A percentile compares a stretch with the other conserved stretches of the same genome.
Conservation (phyloP, 2,329 filamentous ascomycete species). For the Epichloe sp. region DNA sequence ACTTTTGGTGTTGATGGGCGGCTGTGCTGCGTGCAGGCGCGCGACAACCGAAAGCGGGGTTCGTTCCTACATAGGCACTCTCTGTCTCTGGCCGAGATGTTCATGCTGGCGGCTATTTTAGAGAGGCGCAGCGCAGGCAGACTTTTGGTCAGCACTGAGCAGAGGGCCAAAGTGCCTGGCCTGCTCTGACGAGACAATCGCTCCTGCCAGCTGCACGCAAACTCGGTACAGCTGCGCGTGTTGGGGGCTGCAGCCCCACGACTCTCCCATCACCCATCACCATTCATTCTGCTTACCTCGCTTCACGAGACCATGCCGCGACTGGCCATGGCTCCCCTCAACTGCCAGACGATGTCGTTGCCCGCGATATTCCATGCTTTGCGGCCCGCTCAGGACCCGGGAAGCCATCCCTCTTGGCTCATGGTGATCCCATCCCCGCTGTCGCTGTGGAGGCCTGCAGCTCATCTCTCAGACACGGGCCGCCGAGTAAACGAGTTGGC, state of each 20-base stretch:
- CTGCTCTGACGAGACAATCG: no score
- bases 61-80: no score
- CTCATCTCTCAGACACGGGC: conserved; percentile 29
- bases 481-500: conserved; percentile 33
- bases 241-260: neutral
- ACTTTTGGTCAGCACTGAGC: no score
- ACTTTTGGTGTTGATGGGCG: no score
- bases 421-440: neutral
- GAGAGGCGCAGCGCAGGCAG: no score
- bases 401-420: neutral
- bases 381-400: neutral
- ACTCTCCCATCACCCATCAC: neutral
- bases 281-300: neutral
- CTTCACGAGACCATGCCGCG: neutral
- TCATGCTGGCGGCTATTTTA: no score
- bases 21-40: no score
- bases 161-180: no score
- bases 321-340: neutral
- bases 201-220: no score
- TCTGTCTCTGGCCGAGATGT: no score
- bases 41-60: no score
- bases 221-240: neutral
- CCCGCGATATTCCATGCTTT: neutral
- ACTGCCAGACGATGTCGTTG: neutral
- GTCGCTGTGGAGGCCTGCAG: no score